Evolutionary conservation across 768 basidiomycete genomes (phyloP), one percentile per base, ranked within the genome.

Genomic region (Clitopilus passeckerianus): DNA sequence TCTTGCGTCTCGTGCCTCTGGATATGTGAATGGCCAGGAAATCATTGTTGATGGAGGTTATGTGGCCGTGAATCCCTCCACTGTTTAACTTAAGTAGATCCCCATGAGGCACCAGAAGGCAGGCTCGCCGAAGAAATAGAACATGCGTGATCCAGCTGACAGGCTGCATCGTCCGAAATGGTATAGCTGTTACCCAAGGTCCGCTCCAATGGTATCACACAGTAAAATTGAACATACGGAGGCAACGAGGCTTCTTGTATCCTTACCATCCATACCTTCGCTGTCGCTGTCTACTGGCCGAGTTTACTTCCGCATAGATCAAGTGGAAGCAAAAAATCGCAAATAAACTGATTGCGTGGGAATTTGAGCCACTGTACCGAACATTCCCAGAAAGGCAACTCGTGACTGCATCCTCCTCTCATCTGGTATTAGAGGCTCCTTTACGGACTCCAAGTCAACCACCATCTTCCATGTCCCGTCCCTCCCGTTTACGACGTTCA

Each of bases 1-100:
- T 68, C 80, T 93, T 5, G 87, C 82, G 6, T 90, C 90, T 9
- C 81, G 76, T 9, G 87, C 89, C 1, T 90, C 89, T 34, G 84
- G 78, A 27, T 93, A 90, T 67, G 83, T 81, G 61, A 89, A 88
- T 61, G 91, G 91, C 12, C 90, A 92, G 67, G 88, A 92, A 68
- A 79, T 93, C 44, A 73, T 85, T 16, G 80, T 92, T 34, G 91
- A 93, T 65, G 91, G 91, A 27, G 89, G 90, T 0, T 90, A 82
- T 68, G 57, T 83, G 1, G 80, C 87, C 14, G 88, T 91, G 41
- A 93, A 93, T 67, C 91, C 91, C 33, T 74, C 85, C 1, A 73
- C 68, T 3, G 60, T 68, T 20, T 83, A 63, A 76, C 20, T 50
- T 9, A n/a, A 2, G 12, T 41, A 41, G 37, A 41, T 15, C 12